These are phyloP conservation scores for Gynochthodes officinalis DNA, from an alignment of 257 asterid species.

Conservation along the genomic window DNA sequence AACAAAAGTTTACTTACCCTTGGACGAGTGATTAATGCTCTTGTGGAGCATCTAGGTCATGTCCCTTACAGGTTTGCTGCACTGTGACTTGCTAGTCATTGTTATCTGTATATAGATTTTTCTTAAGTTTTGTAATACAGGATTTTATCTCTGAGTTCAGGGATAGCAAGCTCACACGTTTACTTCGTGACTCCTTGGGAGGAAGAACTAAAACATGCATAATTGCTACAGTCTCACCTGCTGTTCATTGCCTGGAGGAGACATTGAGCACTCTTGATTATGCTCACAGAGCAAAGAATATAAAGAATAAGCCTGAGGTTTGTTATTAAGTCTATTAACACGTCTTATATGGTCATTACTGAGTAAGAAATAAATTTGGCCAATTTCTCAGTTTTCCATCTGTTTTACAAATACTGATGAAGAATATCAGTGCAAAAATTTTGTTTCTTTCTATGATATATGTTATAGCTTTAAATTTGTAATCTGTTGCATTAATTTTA, in stretches of 20 bases:
- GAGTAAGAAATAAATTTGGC: neutral
- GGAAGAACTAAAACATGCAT: conserved; percentile 90
- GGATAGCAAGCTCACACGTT: conserved; percentile 88
- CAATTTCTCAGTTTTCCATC: neutral
- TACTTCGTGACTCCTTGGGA: conserved; percentile 85
- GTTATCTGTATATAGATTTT: conserved; percentile 6
- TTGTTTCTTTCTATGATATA: neutral
- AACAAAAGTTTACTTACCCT: conserved; percentile 88
- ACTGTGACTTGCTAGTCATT: conserved; percentile 3
- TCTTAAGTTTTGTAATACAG: conserved; percentile 6
- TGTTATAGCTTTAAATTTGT: neutral
- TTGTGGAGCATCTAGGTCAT: conserved; percentile 89
- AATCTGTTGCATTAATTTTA: neutral
- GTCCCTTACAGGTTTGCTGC: conserved; percentile 66
- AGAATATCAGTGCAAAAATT: no score
- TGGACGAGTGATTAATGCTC: conserved; percentile 86
- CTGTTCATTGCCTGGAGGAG: conserved; percentile 93
- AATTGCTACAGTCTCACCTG: conserved; percentile 90
- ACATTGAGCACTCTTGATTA: conserved; percentile 87
- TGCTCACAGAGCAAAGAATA: conserved; percentile 87
- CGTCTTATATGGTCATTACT: neutral
- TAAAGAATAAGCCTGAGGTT: conserved; percentile 94
- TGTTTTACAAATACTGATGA: neutral
- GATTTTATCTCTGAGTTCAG: conserved; percentile 28
- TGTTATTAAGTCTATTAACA: neutral